phyloP scores from a whole-genome alignment of 345 rosid genomes.

The Carallia pectinifolia region DNA sequence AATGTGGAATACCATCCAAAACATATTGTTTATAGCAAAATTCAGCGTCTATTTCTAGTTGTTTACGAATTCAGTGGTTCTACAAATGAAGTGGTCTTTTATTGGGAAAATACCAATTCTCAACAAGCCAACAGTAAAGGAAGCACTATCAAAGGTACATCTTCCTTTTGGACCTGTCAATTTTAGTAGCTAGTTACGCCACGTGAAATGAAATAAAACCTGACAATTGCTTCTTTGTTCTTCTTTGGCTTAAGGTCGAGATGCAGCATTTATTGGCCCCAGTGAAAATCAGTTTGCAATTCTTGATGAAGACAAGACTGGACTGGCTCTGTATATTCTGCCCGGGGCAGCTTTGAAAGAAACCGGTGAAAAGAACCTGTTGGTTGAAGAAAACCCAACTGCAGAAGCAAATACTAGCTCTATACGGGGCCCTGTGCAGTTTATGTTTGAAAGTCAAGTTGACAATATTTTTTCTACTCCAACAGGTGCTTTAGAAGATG shows the following conservation, averaged over 20 bases:
- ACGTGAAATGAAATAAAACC: neutral
- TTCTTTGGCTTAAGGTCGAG: constrained; percentile 50
- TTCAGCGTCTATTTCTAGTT: constrained; percentile 73
- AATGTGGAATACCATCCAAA: constrained; percentile 78
- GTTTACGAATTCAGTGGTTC: constrained; percentile 84
- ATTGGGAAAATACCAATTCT: constrained; percentile 80
- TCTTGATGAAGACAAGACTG: constrained; percentile 93
- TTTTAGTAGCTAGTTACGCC: too few species aligned
- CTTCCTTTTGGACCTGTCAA: constrained; percentile 14
- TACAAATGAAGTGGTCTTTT: constrained; percentile 79
- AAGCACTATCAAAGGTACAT: constrained; percentile 74
- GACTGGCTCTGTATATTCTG: constrained; percentile 66
- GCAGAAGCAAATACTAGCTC: constrained; percentile 57
- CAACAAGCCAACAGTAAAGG: constrained; percentile 71
- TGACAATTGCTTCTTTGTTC: constrained; percentile 2
- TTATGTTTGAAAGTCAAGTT: constrained; percentile 87
- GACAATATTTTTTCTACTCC: constrained; percentile 95
- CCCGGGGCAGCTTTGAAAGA: constrained; percentile 62
- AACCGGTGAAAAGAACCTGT: constrained; percentile 54
- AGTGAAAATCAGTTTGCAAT: constrained; percentile 83
- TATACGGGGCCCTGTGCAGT: constrained; percentile 74
- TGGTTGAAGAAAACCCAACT: constrained; percentile 55
- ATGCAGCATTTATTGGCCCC: constrained; percentile 91
- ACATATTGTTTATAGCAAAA: constrained; percentile 66
- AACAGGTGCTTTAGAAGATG: constrained; percentile 57